phyloP scores from a whole-genome alignment of 495 filamentous ascomycete genomes.

The Penicillium coffeae region DNA sequence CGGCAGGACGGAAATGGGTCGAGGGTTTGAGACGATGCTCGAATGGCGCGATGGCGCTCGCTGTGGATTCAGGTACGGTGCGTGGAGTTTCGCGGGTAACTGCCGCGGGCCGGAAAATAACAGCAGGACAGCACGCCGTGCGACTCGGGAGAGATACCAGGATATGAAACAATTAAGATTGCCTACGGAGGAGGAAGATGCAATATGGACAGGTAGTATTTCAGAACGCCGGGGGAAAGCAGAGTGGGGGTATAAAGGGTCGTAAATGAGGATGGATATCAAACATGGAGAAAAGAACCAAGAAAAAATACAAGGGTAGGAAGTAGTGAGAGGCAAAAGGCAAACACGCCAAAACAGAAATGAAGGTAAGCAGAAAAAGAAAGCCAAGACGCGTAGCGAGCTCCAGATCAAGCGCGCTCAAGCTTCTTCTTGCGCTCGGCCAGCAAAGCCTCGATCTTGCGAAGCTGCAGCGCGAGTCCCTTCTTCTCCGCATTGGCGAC shows the following conservation, averaged over 20 bases:
- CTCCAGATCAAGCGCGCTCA: conserved; percentile 19
- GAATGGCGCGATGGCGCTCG: not conserved
- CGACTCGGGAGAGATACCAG: no score
- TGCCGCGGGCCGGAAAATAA: not conserved
- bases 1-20: not conserved
- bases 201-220: not conserved
- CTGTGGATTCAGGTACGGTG: not conserved
- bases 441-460: conserved; percentile 65
- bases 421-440: conserved; percentile 61
- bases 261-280: not conserved
- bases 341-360: not conserved
- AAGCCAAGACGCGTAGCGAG: not conserved
- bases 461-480: conserved; percentile 50
- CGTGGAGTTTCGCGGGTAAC: not conserved
- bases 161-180: not conserved
- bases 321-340: not conserved
- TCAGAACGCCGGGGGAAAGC: not conserved
- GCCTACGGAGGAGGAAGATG: not conserved
- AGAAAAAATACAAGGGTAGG: not conserved
- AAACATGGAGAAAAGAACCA: not conserved
- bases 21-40: not conserved
- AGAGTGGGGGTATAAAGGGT: not conserved
- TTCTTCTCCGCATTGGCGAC: conserved; percentile 79
- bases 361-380: not conserved
- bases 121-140: no score